Percentiles rank a stretch among this genome's conserved stretches.
Conservation (phyloP, 169 alveolate species). For the Cryptosporidium andersoni region DNA sequence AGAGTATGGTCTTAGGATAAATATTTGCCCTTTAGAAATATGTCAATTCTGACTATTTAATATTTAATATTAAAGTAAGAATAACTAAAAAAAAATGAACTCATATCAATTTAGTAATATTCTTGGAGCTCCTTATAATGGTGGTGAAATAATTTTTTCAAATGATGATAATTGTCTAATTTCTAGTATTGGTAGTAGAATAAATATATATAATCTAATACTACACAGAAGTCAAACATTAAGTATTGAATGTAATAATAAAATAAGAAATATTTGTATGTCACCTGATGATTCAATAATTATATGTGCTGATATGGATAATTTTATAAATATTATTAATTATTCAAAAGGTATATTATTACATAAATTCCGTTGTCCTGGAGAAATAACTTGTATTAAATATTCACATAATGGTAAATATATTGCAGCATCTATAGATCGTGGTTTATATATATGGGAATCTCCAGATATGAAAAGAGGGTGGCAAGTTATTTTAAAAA, state of each 20-base stretch:
- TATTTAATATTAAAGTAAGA: not conserved
- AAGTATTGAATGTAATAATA: slow-evolving; percentile 79
- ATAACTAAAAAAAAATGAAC: slow-evolving; percentile 3
- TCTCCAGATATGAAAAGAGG: slow-evolving; percentile 64
- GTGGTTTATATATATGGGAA: slow-evolving; percentile 66
- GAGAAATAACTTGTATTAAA: slow-evolving; percentile 16
- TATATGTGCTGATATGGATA: slow-evolving; percentile 80
- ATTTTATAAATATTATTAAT: slow-evolving; percentile 44
- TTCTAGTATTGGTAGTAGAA: slow-evolving; percentile 84
- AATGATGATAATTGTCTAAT: slow-evolving; percentile 68
- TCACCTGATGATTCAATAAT: slow-evolving; percentile 81
- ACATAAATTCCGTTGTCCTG: slow-evolving; percentile 71
- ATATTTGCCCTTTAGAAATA: too few species aligned
- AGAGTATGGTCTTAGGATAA: too few species aligned
- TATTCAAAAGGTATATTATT: slow-evolving; percentile 79
- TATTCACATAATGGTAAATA: slow-evolving; percentile 57
- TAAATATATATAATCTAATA: slow-evolving; percentile 80
- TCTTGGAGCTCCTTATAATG: slow-evolving; percentile 52
- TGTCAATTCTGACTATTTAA: too few species aligned
- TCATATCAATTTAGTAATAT: slow-evolving; percentile 48
- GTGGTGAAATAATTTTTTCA: slow-evolving; percentile 49
- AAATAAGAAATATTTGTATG: slow-evolving; percentile 75
- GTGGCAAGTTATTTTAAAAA: slow-evolving; percentile 73
- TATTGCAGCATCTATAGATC: slow-evolving; percentile 67
- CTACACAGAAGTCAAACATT: slow-evolving; percentile 79